These are phyloP conservation scores for Rubus parviflorus DNA, from an alignment of 306 rosid species.

Conservation along the genomic window DNA sequence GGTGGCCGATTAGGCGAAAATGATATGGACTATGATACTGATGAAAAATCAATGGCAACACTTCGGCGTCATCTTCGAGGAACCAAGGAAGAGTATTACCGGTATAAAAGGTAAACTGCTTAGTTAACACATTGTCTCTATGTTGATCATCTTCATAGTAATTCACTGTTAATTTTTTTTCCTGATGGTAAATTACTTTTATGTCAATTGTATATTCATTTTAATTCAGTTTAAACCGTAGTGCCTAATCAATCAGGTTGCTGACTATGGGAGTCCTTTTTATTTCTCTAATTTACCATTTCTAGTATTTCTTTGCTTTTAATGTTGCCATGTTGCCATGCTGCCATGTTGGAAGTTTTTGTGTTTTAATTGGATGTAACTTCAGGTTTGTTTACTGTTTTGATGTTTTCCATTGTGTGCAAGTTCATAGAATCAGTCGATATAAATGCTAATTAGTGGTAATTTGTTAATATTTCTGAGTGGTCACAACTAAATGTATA, in stretches of 20 bases:
- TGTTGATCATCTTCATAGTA: not conserved
- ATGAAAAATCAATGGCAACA: slow-evolving; percentile 97
- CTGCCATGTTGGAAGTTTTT: not conserved
- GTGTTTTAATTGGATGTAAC: not conserved
- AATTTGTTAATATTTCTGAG: not conserved
- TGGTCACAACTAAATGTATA: not conserved
- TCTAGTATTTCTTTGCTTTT: not conserved
- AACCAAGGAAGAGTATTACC: slow-evolving; percentile 87
- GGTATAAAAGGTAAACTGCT: slow-evolving; percentile 75
- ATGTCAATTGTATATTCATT: not conserved
- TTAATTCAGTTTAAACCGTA: not conserved
- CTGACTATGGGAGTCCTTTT: not conserved
- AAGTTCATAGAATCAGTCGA: too few species aligned
- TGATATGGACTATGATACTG: slow-evolving; percentile 98
- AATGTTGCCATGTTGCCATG: not conserved
- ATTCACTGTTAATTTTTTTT: slow-evolving; percentile 6
- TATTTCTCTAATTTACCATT: not conserved
- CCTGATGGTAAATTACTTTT: too few species aligned
- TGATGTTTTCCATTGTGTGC: too few species aligned
- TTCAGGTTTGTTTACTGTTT: not conserved
- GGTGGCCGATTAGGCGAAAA: slow-evolving; percentile 87
- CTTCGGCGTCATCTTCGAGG: slow-evolving; percentile 92
- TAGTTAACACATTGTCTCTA: not conserved
- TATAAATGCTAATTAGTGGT: too few species aligned
- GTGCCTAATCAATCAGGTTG: not conserved